Evolutionary conservation across 768 basidiomycete species (phyloP).

Genomic region (Gloeopeniophorella convolvens): DNA sequence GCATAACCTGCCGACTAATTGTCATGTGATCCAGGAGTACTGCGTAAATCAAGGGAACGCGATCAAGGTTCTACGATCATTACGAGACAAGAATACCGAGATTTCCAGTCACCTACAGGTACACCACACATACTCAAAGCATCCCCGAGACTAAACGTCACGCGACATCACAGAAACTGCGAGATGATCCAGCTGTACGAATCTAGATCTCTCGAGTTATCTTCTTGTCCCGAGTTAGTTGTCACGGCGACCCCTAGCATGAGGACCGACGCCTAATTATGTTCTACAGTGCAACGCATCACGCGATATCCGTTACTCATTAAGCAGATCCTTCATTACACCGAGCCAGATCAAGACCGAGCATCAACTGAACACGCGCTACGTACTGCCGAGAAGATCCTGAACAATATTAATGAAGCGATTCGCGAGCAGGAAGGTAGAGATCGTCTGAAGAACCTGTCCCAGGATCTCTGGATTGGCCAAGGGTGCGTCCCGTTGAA

Average conservation of each 20-base stretch:
- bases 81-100: slow-evolving; percentile 61
- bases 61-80: slow-evolving; percentile 66
- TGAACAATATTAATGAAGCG: slow-evolving; percentile 80
- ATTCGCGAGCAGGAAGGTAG: slow-evolving; percentile 78
- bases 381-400: slow-evolving; percentile 60
- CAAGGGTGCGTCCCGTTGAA: slow-evolving; percentile 50
- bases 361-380: slow-evolving; percentile 48
- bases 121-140: background rate
- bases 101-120: slow-evolving; percentile 67
- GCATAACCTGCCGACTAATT: background rate
- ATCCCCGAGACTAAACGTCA: no score
- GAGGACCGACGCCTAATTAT: no score
- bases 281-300: slow-evolving; percentile 80
- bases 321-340: slow-evolving; percentile 79
- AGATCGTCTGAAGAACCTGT: slow-evolving; percentile 69
- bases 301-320: slow-evolving; percentile 91
- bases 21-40: slow-evolving; percentile 50
- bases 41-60: slow-evolving; percentile 84
- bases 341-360: slow-evolving; percentile 59
- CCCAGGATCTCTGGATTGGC: slow-evolving; percentile 81
- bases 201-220: slow-evolving; percentile 86
- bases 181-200: slow-evolving; percentile 76
- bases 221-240: slow-evolving; percentile 81
- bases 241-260: background rate
- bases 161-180: slow-evolving; percentile 46